Evolutionary conservation across 805 yeast species (phyloP).

Genomic region (Spencermartinsiella europaea): DNA sequence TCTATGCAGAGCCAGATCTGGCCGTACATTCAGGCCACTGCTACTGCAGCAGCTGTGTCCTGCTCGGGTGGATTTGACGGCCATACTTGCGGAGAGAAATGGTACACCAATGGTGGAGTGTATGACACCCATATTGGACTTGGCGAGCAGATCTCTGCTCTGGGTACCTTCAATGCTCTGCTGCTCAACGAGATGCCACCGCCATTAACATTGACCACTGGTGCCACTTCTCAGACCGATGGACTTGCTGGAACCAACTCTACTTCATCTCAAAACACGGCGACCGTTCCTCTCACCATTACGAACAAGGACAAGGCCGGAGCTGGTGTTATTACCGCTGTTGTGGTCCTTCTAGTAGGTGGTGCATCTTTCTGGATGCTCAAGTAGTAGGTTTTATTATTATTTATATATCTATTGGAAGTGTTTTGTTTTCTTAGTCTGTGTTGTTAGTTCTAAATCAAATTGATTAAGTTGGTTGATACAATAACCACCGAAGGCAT

Average conservation of each 20-base stretch:
- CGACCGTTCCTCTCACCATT: conserved; percentile 13
- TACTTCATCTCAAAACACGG: not conserved
- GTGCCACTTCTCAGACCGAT: conserved; percentile 67
- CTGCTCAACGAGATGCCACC: conserved; percentile 34
- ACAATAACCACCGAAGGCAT: too few species aligned
- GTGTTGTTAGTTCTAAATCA: too few species aligned
- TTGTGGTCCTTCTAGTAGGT: conserved; percentile 15
- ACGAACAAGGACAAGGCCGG: conserved; percentile 22
- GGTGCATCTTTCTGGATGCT: conserved; percentile 21
- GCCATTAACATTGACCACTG: conserved; percentile 54
- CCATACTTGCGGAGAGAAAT: conserved; percentile 74
- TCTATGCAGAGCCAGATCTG: conserved; percentile 44
- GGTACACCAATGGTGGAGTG: conserved; percentile 66
- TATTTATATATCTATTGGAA: not conserved
- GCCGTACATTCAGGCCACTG: conserved; percentile 45
- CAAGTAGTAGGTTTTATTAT: conserved; percentile 3
- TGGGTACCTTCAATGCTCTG: conserved; percentile 51
- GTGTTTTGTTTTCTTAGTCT: too few species aligned
- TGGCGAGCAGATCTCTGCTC: conserved; percentile 79
- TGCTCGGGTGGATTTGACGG: conserved; percentile 80
- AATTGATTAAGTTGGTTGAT: too few species aligned
- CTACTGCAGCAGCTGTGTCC: conserved; percentile 67
- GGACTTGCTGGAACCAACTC: conserved; percentile 64
- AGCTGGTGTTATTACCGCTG: conserved; percentile 23
- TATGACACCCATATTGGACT: conserved; percentile 47